Base-by-base conservation (phyloP, 208 protist genomes). In the Angomonas deanei region DNA sequence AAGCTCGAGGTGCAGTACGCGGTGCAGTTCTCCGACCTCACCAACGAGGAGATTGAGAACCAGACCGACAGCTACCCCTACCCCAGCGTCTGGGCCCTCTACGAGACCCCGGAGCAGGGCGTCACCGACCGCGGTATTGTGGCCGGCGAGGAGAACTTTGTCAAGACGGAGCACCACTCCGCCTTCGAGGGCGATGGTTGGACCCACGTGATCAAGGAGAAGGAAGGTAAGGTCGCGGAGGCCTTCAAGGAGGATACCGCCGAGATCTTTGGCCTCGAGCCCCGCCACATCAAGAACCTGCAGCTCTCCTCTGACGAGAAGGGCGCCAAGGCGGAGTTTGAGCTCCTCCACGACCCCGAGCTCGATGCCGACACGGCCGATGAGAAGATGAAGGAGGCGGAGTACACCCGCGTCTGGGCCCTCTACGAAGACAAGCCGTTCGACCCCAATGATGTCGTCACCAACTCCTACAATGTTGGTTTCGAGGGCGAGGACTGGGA, bases 181-280 rank as follows among this genome's bases (percentile, higher is more conserved):
- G 64, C 32, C 38, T 87, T 87, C 50, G 74, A 81, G 19, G 80
- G 80, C 48, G 80, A 78, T 23, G 70, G 66, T 67, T 87, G 80
- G 80, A 59, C 58, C 28, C 60, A 79, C 26, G 76, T 83, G 38
- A 21, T 83, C 30, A 54, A 63, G 5, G 42, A 55, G 38, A 76
- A 70, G 52, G 48, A 63, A 28, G 32, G 17, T 13, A 61, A 68
- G 48, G 53, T 80, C 26, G 50, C 19, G 23, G 53, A 76, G 19
- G 78, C 68, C 24, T 74, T 78, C 57, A 54, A 61, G 56, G 61
- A 62, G 26, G 72, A 74, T 50, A 66, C 63, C 23, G 66, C 72
- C 5, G 61, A 55, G 42, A 67, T 47, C 13, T 46, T 57, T 5
- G 19, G 60, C 66, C 42, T 80, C 61, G 50, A n/a, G 55, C 26